Base-by-base conservation (phyloP, 306 rosid genomes). In the Trichosanthes cucumerina region DNA sequence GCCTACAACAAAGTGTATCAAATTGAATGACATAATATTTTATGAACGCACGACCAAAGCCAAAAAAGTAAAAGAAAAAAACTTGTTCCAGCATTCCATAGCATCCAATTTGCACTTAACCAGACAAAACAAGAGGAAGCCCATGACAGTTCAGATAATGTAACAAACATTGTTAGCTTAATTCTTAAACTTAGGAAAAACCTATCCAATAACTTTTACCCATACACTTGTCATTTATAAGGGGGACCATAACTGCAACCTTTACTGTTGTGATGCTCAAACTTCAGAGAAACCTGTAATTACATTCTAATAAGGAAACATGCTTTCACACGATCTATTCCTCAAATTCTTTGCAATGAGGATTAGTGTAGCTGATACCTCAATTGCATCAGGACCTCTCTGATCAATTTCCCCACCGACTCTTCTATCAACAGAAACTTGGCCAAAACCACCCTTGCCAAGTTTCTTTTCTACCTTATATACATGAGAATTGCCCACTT, bases 171-270 rank as follows among this genome's bases (percentile, higher is more conserved):
- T 44, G 59, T 72, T 52, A 74, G 47, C 41, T 33, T 31, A 33
- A 18, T 46, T 50, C 15, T 14, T 9, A 73, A 50, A 4, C 63
- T 72, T 50, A 2, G 36, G 19, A 77, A 58, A 77, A 1, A 44
- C 10, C 9, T 39, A 57, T 15, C 53, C 52, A 57, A n/a, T n/a
- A n/a, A 79, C 70, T 79, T 88, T 82, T 79, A 91, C 98, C 79
- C 91, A 81, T 93, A 93, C 76, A 93, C 98, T 81, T 91, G 97
- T 97, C 98, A 93, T 81, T 93, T 97, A 78, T 93, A 91, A 60
- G 98, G 98, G 82, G 98, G 96, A n/a, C 98, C 98, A 81, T 91
- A 93, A 83, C 88, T 93, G 88, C 98, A 91, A 53, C 98, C 98
- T 85, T 93, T 93, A 85, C 98, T 91, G 83, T 91, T 93, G 82